phyloP scores from a whole-genome alignment of 2,329 filamentous ascomycete species.

The Aspergillus unguis region DNA sequence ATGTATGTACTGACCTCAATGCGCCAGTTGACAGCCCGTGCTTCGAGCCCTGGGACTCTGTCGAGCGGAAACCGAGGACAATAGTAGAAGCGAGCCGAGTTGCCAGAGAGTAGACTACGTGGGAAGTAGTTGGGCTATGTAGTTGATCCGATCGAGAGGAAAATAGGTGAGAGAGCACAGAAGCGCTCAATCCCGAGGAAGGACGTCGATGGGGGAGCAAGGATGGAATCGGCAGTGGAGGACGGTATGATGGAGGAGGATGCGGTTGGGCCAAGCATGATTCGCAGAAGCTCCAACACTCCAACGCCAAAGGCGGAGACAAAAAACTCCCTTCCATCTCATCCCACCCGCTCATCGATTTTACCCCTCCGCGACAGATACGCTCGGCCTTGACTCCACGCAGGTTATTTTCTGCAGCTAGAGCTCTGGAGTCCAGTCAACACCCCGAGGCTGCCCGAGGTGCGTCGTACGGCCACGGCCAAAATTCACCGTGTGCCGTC shows the following conservation, averaged over 20 bases:
- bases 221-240: constrained; percentile 13
- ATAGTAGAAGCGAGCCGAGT: not conserved
- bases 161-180: constrained; percentile 4
- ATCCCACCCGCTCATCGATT: constrained; percentile 15
- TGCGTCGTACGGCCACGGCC: not conserved
- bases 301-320: constrained; percentile 13
- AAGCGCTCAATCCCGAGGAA: not conserved
- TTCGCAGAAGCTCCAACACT: constrained; percentile 2
- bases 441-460: not conserved
- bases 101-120: not conserved
- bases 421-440: not conserved
- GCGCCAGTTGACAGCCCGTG: constrained; percentile 38
- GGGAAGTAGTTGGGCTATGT: not conserved
- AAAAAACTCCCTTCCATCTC: constrained; percentile 16
- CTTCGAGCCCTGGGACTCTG: constrained; percentile 16
- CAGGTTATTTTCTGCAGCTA: not conserved
- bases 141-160: not conserved
- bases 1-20: constrained; percentile 35
- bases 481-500: not conserved
- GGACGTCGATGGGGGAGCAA: constrained; percentile 8
- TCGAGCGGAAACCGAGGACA: constrained; percentile 7
- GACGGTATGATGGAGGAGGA: constrained; percentile 8
- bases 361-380: constrained; percentile 7
- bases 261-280: constrained; percentile 7
- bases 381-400: not conserved